These are phyloP conservation scores for Amniculicola lignicola DNA, from an alignment of 495 filamentous ascomycete species.

Conservation along the genomic window DNA sequence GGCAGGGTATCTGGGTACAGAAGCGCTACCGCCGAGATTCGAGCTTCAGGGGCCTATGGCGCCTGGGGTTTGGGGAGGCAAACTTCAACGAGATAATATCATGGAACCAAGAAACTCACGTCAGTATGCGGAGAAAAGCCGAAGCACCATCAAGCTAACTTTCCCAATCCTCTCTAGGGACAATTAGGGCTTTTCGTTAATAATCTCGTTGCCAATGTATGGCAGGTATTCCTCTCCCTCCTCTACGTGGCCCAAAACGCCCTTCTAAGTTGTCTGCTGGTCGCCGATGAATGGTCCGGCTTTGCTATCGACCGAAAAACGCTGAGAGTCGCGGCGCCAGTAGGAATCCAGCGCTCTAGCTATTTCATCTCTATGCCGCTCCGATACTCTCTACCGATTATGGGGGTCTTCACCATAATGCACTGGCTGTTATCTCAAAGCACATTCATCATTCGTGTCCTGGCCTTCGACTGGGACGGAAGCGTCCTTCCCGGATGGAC, in stretches of 20 bases:
- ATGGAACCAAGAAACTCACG: neutral
- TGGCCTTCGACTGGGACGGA: neutral
- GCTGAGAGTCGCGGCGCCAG: slow-evolving; percentile 6
- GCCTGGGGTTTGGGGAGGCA: neutral
- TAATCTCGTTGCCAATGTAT: slow-evolving; percentile 1
- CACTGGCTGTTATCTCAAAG: slow-evolving; percentile 26
- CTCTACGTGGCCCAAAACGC: neutral
- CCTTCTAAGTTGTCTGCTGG: neutral
- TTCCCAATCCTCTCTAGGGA: neutral
- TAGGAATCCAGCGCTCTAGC: slow-evolving; percentile 2
- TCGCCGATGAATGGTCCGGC: neutral
- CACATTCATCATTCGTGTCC: slow-evolving; percentile 10
- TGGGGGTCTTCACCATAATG: neutral
- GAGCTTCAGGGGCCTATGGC: neutral
- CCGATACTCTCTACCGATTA: slow-evolving; percentile 5
- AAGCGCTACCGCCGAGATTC: neutral
- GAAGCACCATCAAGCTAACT: too few relatives aligned
- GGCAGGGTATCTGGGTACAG: neutral
- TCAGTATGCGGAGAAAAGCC: neutral
- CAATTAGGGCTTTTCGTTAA: slow-evolving; percentile 1
- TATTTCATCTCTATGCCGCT: slow-evolving; percentile 19
- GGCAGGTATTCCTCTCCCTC: neutral
- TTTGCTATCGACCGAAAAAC: neutral
- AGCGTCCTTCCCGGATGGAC: neutral
- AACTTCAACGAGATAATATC: neutral